These are phyloP conservation scores for Ophioceras dolichostomum DNA, from an alignment of 2,329 filamentous ascomycete species.

Conservation along the genomic window DNA sequence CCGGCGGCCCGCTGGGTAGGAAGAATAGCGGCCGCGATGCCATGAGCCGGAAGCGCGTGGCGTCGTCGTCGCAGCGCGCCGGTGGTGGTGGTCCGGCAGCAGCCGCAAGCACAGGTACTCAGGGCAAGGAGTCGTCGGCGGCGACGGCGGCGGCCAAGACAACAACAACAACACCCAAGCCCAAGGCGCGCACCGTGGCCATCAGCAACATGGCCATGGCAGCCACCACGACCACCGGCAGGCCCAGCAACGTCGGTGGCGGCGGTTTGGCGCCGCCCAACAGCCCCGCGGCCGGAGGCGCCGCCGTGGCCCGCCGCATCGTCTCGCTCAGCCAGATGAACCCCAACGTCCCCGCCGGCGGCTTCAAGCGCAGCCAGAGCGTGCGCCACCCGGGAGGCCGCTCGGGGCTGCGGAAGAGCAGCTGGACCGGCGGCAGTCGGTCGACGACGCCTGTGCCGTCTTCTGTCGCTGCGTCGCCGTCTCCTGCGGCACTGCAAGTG, in stretches of 20 bases:
- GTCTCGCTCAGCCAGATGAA: constrained; percentile 85
- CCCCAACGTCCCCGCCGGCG: constrained; percentile 53
- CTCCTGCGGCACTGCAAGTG: neutral
- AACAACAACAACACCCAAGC: too few species aligned
- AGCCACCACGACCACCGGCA: constrained; percentile 25
- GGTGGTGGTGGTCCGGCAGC: constrained; percentile 8
- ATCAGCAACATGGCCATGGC: constrained; percentile 46
- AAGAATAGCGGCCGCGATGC: constrained; percentile 33
- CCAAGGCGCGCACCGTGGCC: constrained; percentile 11
- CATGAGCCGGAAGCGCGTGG: constrained; percentile 46
- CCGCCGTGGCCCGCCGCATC: constrained; percentile 60
- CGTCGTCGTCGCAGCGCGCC: constrained; percentile 30
- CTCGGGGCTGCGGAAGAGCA: constrained; percentile 49
- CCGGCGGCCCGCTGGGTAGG: neutral
- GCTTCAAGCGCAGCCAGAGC: constrained; percentile 66
- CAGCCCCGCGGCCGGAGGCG: constrained; percentile 4
- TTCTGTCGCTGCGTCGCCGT: too few species aligned
- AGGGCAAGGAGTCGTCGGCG: constrained; percentile 14
- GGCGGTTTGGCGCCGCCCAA: constrained; percentile 59
- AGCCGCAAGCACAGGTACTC: constrained; percentile 5
- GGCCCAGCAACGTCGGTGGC: constrained; percentile 21
- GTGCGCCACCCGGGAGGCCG: constrained; percentile 48
- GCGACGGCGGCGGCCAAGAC: too few species aligned
- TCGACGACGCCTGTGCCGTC: neutral
- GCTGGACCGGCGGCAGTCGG: constrained; percentile 44